Evolutionary conservation across 129 eudicot species (phyloP).

Genomic region (Logfia minima): DNA sequence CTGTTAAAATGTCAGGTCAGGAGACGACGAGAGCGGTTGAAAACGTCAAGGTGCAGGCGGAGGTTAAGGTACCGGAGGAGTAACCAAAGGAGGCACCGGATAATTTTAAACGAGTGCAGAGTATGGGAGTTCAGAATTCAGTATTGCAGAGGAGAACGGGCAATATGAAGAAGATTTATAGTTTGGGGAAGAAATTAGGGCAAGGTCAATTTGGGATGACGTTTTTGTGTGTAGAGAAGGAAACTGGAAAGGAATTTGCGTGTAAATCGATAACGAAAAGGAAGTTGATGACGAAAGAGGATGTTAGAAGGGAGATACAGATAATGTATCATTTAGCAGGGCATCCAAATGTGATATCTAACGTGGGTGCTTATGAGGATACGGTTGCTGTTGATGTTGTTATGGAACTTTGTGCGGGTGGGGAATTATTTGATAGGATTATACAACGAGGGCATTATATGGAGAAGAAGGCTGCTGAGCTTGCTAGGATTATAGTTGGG

Average conservation of each 20-base stretch:
- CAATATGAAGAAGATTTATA: constrained; percentile 68
- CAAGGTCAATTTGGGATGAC: constrained; percentile 97
- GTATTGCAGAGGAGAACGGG: constrained; percentile 70
- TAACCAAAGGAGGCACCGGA: constrained; percentile 3
- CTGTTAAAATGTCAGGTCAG: constrained; percentile 37
- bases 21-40: constrained; percentile 31
- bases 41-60: constrained; percentile 15
- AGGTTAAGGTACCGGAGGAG: constrained; percentile 23
- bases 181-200: constrained; percentile 78
- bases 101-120: constrained; percentile 49
- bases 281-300: constrained; percentile 72
- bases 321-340: constrained; percentile 94
- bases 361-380: constrained; percentile 87
- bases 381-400: constrained; percentile 84
- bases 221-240: constrained; percentile 60
- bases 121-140: constrained; percentile 68
- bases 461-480: constrained; percentile 88
- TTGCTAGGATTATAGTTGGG: constrained; percentile 77
- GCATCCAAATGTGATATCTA: constrained; percentile 67
- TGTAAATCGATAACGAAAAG: constrained; percentile 85
- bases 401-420: constrained; percentile 95
- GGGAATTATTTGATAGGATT: constrained; percentile 90
- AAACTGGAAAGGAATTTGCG: constrained; percentile 64
- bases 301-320: constrained; percentile 95
- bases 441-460: constrained; percentile 84